Conservation (phyloP, 495 filamentous ascomycete genomes). For the Astrothelium subdiscretum region DNA sequence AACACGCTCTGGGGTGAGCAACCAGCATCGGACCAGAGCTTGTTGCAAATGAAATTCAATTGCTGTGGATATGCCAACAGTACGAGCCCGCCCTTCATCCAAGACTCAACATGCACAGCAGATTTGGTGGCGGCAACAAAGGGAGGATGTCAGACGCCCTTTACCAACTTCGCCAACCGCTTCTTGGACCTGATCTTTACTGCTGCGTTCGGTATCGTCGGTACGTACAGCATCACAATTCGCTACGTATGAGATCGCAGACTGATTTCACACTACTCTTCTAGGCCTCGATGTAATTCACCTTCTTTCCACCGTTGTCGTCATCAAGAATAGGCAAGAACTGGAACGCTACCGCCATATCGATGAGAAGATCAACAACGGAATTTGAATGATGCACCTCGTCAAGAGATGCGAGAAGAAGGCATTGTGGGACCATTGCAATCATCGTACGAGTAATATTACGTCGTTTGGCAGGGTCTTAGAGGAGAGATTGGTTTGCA, state of each 20-base stretch:
- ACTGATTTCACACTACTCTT: background rate
- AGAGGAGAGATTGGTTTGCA: too few species aligned
- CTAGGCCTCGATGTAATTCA: constrained; percentile 47
- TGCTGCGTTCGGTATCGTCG: constrained; percentile 62
- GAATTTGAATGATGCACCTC: background rate
- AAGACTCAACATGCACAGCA: constrained; percentile 48
- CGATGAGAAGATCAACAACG: constrained; percentile 48
- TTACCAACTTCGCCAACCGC: constrained; percentile 51
- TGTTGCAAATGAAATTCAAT: constrained; percentile 59
- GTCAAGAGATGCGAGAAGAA: background rate
- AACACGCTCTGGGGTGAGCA: constrained; percentile 44
- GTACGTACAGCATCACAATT: constrained; percentile 20
- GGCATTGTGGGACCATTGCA: background rate
- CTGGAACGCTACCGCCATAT: constrained; percentile 56
- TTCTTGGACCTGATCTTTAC: constrained; percentile 65
- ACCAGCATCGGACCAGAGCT: constrained; percentile 38
- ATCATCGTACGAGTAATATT: background rate
- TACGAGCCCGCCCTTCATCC: constrained; percentile 51
- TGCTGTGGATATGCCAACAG: constrained; percentile 67
- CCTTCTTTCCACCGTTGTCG: constrained; percentile 52
- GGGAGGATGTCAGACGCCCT: constrained; percentile 50
- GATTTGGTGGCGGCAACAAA: constrained; percentile 52
- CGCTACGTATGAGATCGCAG: background rate
- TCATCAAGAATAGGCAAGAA: constrained; percentile 63
- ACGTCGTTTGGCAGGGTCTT: too few species aligned